phyloP scores from a whole-genome alignment of 495 filamentous ascomycete species.

The Geopyxis carbonaria region DNA sequence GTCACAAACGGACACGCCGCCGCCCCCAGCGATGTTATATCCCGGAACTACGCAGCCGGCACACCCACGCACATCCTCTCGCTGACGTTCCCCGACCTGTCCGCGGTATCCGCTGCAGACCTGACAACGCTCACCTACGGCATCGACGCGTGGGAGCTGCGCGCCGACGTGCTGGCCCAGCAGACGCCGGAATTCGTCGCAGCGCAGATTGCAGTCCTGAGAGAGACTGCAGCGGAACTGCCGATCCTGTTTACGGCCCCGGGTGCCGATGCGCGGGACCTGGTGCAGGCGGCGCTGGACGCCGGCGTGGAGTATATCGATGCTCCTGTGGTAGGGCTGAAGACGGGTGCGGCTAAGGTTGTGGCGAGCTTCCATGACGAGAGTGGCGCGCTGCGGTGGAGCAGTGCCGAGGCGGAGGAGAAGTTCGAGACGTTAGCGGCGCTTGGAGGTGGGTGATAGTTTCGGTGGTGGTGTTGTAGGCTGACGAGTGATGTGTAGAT shows the following conservation, averaged over 20 bases:
- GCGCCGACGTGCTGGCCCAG: constrained; percentile 5
- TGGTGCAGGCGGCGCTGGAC: constrained; percentile 1
- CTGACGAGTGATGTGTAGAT: background rate
- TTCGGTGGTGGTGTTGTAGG: background rate
- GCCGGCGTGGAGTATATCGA: constrained; percentile 8
- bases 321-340: constrained; percentile 2
- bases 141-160: constrained; percentile 9
- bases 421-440: background rate
- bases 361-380: constrained; percentile 22
- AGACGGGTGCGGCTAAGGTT: constrained; percentile 14
- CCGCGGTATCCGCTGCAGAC: background rate
- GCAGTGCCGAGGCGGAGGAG: background rate
- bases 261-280: constrained; percentile 4
- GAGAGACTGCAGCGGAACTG: background rate
- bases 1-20: background rate
- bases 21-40: constrained; percentile 4
- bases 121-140: constrained; percentile 7
- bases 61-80: constrained; percentile 9
- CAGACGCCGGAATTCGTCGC: background rate
- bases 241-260: constrained; percentile 8
- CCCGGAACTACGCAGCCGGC: constrained; percentile 7
- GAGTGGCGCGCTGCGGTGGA: constrained; percentile 4
- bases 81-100: constrained; percentile 2
- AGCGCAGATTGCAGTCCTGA: constrained; percentile 1
- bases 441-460: constrained; percentile 7